phyloP scores from a whole-genome alignment of 768 basidiomycete genomes.

The Neoboletus magnificus region DNA sequence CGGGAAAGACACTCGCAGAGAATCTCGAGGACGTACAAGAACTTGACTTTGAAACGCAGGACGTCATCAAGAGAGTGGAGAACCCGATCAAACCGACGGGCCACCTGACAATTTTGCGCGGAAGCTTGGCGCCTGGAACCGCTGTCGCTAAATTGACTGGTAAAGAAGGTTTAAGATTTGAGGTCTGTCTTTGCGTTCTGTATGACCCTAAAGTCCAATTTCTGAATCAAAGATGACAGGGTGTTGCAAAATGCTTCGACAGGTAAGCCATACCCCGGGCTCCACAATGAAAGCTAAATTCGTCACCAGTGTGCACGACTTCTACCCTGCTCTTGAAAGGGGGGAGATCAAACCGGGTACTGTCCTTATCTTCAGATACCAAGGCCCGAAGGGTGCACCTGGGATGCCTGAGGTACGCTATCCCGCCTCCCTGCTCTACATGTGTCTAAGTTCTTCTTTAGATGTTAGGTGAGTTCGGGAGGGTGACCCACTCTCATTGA shows the following conservation, averaged over 20 bases:
- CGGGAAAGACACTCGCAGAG: constrained; percentile 85
- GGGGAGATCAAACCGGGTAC: constrained; percentile 75
- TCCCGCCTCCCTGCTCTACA: not conserved
- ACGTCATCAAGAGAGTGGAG: constrained; percentile 66
- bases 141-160: constrained; percentile 94
- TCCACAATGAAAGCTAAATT: not conserved
- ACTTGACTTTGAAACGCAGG: constrained; percentile 67
- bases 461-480: constrained; percentile 42
- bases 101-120: constrained; percentile 82
- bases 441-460: constrained; percentile 12
- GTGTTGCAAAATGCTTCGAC: constrained; percentile 76
- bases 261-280: constrained; percentile 35
- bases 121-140: constrained; percentile 83
- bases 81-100: constrained; percentile 87
- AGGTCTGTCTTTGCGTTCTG: constrained; percentile 42
- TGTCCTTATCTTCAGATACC: constrained; percentile 81
- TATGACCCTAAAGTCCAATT: not conserved
- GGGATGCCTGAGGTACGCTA: constrained; percentile 77
- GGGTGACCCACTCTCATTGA: not conserved
- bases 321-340: constrained; percentile 69
- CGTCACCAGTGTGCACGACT: constrained; percentile 52
- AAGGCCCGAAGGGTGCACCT: constrained; percentile 88
- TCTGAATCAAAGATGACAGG: constrained; percentile 37
- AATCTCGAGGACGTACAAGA: constrained; percentile 79
- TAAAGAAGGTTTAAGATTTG: constrained; percentile 83